Base-by-base conservation (phyloP, 495 filamentous ascomycete genomes). In the Penicillium robsamsonii region DNA sequence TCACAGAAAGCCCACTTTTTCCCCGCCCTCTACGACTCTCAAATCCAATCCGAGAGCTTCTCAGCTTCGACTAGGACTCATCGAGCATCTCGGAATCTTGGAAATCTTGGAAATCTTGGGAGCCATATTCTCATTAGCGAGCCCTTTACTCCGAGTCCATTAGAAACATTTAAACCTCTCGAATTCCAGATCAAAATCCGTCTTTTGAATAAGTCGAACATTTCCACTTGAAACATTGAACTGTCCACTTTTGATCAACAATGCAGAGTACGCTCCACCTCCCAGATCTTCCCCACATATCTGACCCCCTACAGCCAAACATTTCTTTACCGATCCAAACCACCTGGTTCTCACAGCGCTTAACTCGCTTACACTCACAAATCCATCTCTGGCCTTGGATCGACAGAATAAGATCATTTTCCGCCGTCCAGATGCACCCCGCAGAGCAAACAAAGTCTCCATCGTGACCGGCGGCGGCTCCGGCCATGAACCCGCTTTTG, bases 401-500 rank as follows among this genome's bases (percentile, higher is more conserved):
- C 64, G 68, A 44, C 74, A 81, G 37, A 90, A 96, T 75, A 98
- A 97, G 69, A 88, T 93, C 62, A 71, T 96, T 61, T 96, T 96
- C 75, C 84, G 80, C 41, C 86, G 89, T 55, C 89, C 87, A 30
- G 71, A 76, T 64, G 64, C 66, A 6, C 60, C 71, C 44, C 65
- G 70, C 46, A 74, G 75, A 48, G 66, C 74, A 22, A 64, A 62
- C 25, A 85, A 86, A 50, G 92, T 96, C 46, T 87, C 89, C 33
- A 78, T 97, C 65, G 79, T 98, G 56, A 91, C 88, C 17, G 94
- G 94, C 61, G 94, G 94, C 54, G 94, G 94, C 30, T 88, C 87
- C 22, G 94, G 94, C 60, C 94, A 98, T 63, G 94, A 98, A 67
- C 94, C 94, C 30, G 87, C 87, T 54, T 97, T 96, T 67, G 84